Percentiles rank a stretch among this genome's conserved stretches.
Evolutionary conservation across 768 basidiomycete species (phyloP).

Genomic region (Boletus edulis): DNA sequence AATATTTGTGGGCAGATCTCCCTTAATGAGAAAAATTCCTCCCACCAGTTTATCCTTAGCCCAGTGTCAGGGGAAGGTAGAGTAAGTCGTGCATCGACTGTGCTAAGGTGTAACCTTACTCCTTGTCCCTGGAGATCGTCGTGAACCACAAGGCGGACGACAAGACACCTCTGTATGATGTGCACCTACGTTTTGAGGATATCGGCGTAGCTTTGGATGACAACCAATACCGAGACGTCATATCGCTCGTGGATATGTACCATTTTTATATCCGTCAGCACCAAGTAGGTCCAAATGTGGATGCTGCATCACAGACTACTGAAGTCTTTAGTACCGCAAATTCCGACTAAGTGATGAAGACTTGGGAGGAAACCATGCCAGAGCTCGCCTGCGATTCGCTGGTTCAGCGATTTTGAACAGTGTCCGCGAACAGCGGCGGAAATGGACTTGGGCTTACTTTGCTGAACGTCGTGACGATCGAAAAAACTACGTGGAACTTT

Average conservation of each 20-base stretch:
- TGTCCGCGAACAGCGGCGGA: slow-evolving; percentile 75
- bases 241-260: slow-evolving; percentile 94
- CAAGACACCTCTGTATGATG: slow-evolving; percentile 80
- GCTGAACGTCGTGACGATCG: slow-evolving; percentile 85
- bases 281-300: slow-evolving; percentile 47
- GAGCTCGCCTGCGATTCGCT: slow-evolving; percentile 76
- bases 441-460: slow-evolving; percentile 94
- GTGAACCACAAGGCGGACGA: slow-evolving; percentile 78
- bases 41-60: slow-evolving; percentile 91
- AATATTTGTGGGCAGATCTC: slow-evolving; percentile 43
- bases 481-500: slow-evolving; percentile 79
- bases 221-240: slow-evolving; percentile 90
- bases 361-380: slow-evolving; percentile 56
- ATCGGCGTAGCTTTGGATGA: slow-evolving; percentile 91
- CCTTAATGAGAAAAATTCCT: slow-evolving; percentile 38
- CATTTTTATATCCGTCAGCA: slow-evolving; percentile 88
- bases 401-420: slow-evolving; percentile 74
- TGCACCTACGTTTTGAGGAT: slow-evolving; percentile 86
- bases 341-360: slow-evolving; percentile 69
- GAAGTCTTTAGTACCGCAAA: slow-evolving; percentile 61
- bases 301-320: slow-evolving; percentile 2
- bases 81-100: slow-evolving; percentile 40
- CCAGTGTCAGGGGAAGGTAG: slow-evolving; percentile 95
- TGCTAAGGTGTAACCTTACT: not conserved
- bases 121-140: slow-evolving; percentile 50